phyloP scores from a whole-genome alignment of 2,329 filamentous ascomycete genomes.

The Teratosphaeria epicoccoides region DNA sequence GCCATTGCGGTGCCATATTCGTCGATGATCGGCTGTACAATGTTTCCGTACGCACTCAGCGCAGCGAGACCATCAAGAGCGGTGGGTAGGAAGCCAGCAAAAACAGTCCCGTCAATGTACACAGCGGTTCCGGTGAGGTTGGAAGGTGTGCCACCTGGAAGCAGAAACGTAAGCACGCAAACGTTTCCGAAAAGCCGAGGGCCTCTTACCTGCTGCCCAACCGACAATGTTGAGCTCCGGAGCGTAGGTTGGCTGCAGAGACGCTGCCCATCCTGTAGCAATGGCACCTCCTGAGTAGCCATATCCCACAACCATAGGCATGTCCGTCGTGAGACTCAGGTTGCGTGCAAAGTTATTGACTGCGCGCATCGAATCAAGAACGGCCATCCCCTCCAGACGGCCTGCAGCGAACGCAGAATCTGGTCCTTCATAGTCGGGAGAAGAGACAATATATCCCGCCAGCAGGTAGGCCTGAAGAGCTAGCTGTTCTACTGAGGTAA shows the following conservation, averaged over 20 bases:
- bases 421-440: constrained; percentile 34
- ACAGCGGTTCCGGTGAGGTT: constrained; percentile 25
- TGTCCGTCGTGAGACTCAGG: constrained; percentile 16
- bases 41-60: constrained; percentile 16
- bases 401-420: constrained; percentile 25
- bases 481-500: constrained; percentile 13
- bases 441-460: constrained; percentile 19
- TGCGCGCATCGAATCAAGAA: constrained; percentile 35
- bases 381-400: constrained; percentile 31
- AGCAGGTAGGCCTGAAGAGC: constrained; percentile 13
- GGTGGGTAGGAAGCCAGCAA: constrained; percentile 20
- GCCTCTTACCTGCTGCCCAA: constrained; percentile 26
- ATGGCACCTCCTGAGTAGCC: constrained; percentile 48
- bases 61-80: constrained; percentile 15
- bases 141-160: constrained; percentile 36
- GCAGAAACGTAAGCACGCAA: background rate
- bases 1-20: constrained; percentile 15
- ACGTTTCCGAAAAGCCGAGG: background rate
- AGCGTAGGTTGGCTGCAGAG: constrained; percentile 42
- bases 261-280: constrained; percentile 42
- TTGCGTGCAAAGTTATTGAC: constrained; percentile 20
- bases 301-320: constrained; percentile 33
- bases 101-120: constrained; percentile 17
- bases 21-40: constrained; percentile 11
- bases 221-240: constrained; percentile 42